Conservation (phyloP, 441 rosid genomes). For the Populus hybrid region DNA sequence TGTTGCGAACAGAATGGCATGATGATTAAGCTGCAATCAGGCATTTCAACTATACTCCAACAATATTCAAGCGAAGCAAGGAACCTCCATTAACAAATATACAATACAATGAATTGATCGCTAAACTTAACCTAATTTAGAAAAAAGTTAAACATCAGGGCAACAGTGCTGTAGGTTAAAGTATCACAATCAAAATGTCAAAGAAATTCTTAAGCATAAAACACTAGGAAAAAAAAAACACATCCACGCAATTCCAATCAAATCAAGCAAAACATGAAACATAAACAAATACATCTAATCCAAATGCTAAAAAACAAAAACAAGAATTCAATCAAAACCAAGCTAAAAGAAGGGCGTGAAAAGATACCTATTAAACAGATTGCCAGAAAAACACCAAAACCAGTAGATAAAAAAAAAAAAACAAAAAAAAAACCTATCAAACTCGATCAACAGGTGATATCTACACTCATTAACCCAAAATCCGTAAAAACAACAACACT, state of each 20-base stretch:
- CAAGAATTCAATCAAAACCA: conserved; percentile 1
- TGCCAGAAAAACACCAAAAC: not conserved
- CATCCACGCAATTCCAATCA: not conserved
- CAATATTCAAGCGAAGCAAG: not conserved
- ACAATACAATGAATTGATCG: not conserved
- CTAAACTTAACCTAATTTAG: not conserved
- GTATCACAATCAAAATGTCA: not conserved
- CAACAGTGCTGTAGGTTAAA: not conserved
- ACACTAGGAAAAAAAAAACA: not conserved
- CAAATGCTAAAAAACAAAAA: not conserved
- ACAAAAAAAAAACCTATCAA: not conserved
- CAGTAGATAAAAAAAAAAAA: not conserved
- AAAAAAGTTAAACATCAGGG: not conserved
- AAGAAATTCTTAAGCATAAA: not conserved
- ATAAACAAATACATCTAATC: not conserved
- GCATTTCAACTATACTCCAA: not conserved
- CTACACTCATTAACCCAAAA: not conserved
- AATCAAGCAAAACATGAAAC: not conserved
- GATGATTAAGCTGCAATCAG: not conserved
- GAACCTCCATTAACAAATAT: not conserved
- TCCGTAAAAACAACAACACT: conserved; percentile 4
- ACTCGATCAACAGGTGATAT: not conserved
- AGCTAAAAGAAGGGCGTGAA: not conserved
- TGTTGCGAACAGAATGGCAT: not conserved
- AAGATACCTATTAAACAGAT: not conserved